phyloP scores from a whole-genome alignment of 306 rosid genomes.

The Neltuma alba region DNA sequence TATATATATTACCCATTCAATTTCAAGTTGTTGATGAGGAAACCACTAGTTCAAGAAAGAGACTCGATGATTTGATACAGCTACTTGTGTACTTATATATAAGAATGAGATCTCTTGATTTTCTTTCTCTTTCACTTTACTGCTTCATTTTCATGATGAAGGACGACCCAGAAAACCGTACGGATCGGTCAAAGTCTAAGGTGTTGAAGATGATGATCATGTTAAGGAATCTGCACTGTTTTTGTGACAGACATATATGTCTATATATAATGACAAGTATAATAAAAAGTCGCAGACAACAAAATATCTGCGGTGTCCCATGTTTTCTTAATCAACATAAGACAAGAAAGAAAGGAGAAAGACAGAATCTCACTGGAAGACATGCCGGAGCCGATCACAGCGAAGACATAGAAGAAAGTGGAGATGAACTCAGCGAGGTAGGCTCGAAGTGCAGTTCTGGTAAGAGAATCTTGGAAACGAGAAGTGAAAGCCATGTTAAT shows the following conservation, averaged over 20 bases:
- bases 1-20: background rate
- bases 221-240: too few species aligned
- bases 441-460: constrained; percentile 68
- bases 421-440: constrained; percentile 87
- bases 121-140: too few species aligned
- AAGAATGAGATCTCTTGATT: too few species aligned
- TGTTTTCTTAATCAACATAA: background rate
- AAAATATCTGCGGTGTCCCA: background rate
- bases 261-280: too few species aligned
- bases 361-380: constrained; percentile 58
- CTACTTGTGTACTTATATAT: too few species aligned
- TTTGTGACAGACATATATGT: too few species aligned
- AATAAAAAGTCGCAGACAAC: too few species aligned
- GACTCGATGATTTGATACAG: background rate
- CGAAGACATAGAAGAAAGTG: constrained; percentile 79
- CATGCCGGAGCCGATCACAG: constrained; percentile 71
- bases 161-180: too few species aligned
- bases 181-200: too few species aligned
- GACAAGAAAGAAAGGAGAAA: background rate
- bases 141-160: too few species aligned
- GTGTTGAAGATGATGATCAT: too few species aligned
- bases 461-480: constrained; percentile 59
- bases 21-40: too few species aligned
- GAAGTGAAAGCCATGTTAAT: constrained; percentile 52
- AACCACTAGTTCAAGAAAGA: background rate